Conservation (phyloP, 768 basidiomycete genomes). For the Xerocomellus amylosporus region DNA sequence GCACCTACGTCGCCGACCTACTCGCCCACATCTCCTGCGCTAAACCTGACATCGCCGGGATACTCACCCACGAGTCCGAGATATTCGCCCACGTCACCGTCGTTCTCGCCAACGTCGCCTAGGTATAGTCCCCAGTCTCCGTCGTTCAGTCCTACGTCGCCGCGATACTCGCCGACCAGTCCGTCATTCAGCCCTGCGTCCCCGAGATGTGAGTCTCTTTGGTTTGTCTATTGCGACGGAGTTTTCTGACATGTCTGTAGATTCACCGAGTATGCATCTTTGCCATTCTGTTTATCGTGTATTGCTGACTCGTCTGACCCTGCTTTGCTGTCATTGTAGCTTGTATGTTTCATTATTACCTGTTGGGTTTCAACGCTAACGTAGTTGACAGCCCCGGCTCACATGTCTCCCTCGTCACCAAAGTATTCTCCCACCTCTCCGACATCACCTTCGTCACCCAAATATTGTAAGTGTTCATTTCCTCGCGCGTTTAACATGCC, state of each 20-base stretch:
- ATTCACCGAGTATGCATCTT: constrained; percentile 72
- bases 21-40: constrained; percentile 82
- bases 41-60: constrained; percentile 78
- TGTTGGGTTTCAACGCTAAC: constrained; percentile 3
- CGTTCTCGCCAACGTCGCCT: constrained; percentile 83
- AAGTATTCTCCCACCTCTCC: constrained; percentile 95
- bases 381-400: constrained; percentile 57
- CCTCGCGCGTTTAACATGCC: neutral
- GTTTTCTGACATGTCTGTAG: constrained; percentile 34
- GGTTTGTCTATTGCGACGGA: neutral
- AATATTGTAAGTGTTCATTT: constrained; percentile 65
- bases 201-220: constrained; percentile 67
- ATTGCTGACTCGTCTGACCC: constrained; percentile 23
- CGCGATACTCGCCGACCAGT: constrained; percentile 84
- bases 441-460: constrained; percentile 86
- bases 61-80: constrained; percentile 68
- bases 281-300: neutral
- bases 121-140: constrained; percentile 88
- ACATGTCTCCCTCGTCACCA: constrained; percentile 86
- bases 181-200: constrained; percentile 93
- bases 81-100: constrained; percentile 83
- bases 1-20: constrained; percentile 78
- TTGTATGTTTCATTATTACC: constrained; percentile 46
- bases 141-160: constrained; percentile 87
- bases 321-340: constrained; percentile 39